Base-by-base conservation (phyloP, 768 basidiomycete species). In the Tricholoma terreum region DNA sequence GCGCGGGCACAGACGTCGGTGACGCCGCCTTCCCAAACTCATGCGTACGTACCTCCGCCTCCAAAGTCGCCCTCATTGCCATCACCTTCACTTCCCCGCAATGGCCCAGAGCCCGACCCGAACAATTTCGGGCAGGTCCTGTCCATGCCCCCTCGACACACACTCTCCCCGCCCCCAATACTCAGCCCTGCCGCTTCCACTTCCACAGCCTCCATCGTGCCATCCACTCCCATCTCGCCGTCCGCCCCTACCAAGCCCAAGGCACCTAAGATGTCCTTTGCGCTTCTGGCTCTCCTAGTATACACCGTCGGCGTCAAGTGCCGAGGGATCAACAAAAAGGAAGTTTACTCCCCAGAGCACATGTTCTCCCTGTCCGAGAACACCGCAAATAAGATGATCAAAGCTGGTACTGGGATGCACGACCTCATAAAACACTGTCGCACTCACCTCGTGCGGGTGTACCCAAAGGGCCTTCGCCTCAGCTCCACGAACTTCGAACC, bases 281-380 rank as follows among this genome's bases (percentile, higher is more conserved):
- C 81, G 2, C 81, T 99, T 1, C 81, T 86, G 1, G 76, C 82
- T 0, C 80, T 98, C n/a, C 80, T 99, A 9, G 90, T 98, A 24
- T 98, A 98, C 71, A 98, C 96, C 2, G 85, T 96, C 46, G 97
- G 97, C 6, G 94, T 98, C 57, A 97, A 97, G 67, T 97, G 89
- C 61, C 86, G 87, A 14, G 95, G 96, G 0, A 83, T 99, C 70
- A 92, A 93, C 75, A 92, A 94, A 74, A 88, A 90, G 64, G 89
- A 92, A 62, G 76, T 80, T 35, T 98, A 98, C 67, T 87, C 87
- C 5, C 81, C 89, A 0, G 88, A 92, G 63, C 91, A 98, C 65
- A 80, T 97, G 73, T 94, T 98, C 69, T 96, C 93, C 10, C 80
- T 99, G 8, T 95, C 94, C 0, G 97, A 99, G 76, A 84, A 79